A percentile compares a stretch with the other conserved stretches of the same genome.
These are phyloP conservation scores for Hypoxylon perforatum DNA, from an alignment of 495 filamentous ascomycete genomes.

Conservation along the genomic window DNA sequence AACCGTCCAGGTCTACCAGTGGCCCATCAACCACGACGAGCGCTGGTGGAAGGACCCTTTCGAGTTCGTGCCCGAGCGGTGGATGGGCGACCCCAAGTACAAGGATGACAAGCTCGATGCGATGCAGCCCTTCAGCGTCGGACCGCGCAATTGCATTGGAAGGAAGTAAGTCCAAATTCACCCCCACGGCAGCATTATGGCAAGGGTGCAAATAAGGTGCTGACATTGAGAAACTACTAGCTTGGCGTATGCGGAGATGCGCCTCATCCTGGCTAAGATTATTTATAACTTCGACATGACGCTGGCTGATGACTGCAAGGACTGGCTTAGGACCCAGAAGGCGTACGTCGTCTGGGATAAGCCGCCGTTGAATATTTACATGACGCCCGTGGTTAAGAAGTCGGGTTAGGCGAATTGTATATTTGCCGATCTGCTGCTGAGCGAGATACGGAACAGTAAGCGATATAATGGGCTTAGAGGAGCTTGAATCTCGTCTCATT, in stretches of 20 bases:
- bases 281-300: conserved; percentile 61
- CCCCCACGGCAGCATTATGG: not conserved
- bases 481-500: not conserved
- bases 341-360: conserved; percentile 53
- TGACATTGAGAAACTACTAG: conserved; percentile 14
- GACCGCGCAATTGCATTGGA: conserved; percentile 67
- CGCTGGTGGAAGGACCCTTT: conserved; percentile 56
- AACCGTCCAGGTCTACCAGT: conserved; percentile 60
- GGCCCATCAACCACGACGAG: conserved; percentile 53
- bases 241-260: conserved; percentile 61
- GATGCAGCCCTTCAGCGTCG: conserved; percentile 62
- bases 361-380: conserved; percentile 43
- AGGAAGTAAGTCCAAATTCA: conserved; percentile 57
- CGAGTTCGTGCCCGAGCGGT: conserved; percentile 64
- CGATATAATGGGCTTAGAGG: not conserved
- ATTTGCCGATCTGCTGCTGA: not conserved
- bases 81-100: conserved; percentile 51
- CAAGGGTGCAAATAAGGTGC: not conserved
- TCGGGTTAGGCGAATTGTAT: not conserved
- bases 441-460: not conserved
- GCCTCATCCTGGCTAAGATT: conserved; percentile 59
- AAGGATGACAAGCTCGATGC: conserved; percentile 55
- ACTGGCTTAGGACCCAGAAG: conserved; percentile 45
- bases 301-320: conserved; percentile 49
- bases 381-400: conserved; percentile 40